phyloP scores from a whole-genome alignment of 305 asterid genomes.

The Ilex paraguariensis region DNA sequence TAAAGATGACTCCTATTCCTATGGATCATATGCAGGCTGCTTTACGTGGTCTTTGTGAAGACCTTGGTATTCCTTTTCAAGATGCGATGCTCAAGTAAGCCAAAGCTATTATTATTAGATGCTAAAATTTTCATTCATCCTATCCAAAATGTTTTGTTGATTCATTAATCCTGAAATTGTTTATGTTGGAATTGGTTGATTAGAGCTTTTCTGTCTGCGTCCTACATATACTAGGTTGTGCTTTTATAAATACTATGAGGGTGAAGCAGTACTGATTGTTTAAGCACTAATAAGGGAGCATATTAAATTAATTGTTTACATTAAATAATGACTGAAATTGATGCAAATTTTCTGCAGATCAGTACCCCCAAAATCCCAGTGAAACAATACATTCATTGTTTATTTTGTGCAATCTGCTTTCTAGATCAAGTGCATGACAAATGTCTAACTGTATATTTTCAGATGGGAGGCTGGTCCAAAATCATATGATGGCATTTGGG shows the following conservation, averaged over 20 bases:
- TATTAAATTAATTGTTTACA: too few species aligned
- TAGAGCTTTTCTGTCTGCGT: too few species aligned
- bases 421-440: constrained; percentile 1
- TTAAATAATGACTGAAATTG: too few species aligned
- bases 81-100: constrained; percentile 86
- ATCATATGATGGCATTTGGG: constrained; percentile 50
- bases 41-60: constrained; percentile 68
- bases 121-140: neutral
- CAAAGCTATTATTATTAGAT: constrained; percentile 1
- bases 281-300: too few species aligned
- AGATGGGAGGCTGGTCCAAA: constrained; percentile 62
- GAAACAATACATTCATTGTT: too few species aligned
- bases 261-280: too few species aligned
- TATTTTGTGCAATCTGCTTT: constrained; percentile 3
- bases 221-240: too few species aligned
- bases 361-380: too few species aligned
- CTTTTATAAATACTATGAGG: too few species aligned
- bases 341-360: too few species aligned
- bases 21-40: constrained; percentile 38
- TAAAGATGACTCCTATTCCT: constrained; percentile 1
- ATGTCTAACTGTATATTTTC: constrained; percentile 11
- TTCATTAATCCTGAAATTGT: neutral
- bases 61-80: constrained; percentile 77
- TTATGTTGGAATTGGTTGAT: neutral
- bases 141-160: too few species aligned